Conservation (phyloP, 345 rosid genomes). For the Odontarrhena argentea region DNA sequence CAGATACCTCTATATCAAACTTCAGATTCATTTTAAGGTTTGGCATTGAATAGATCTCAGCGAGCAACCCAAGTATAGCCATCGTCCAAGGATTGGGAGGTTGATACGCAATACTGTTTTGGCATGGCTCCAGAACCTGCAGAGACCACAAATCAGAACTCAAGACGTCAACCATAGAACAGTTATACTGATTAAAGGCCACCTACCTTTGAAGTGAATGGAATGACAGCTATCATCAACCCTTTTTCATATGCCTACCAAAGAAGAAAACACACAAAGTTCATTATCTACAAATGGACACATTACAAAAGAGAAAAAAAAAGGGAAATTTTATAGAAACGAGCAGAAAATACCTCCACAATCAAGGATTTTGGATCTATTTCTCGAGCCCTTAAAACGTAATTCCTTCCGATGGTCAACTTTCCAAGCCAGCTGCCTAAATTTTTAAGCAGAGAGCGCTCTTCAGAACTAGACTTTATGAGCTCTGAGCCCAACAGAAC, state of each 20-base stretch:
- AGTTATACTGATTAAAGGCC: constrained; percentile 13
- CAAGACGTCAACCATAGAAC: constrained; percentile 14
- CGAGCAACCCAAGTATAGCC: constrained; percentile 90
- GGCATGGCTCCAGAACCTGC: constrained; percentile 93
- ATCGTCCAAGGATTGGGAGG: constrained; percentile 99
- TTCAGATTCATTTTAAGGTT: constrained; percentile 98
- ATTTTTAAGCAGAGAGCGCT: constrained; percentile 92
- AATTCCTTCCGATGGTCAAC: constrained; percentile 95
- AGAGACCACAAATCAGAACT: constrained; percentile 23
- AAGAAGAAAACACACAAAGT: constrained; percentile 12
- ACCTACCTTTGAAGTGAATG: constrained; percentile 95
- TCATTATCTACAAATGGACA: constrained; percentile 11
- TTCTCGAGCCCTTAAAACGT: constrained; percentile 89
- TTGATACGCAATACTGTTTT: constrained; percentile 88
- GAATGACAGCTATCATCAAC: constrained; percentile 98
- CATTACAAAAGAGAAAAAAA: background rate
- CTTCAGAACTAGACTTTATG: constrained; percentile 96
- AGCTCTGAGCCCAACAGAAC: constrained; percentile 97
- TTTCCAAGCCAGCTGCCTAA: constrained; percentile 99
- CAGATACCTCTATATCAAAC: constrained; percentile 92
- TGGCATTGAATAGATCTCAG: constrained; percentile 95
- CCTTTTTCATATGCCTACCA: constrained; percentile 97
- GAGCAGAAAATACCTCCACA: constrained; percentile 64
- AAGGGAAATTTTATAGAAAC: background rate
- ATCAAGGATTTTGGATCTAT: constrained; percentile 98